Evolutionary conservation across 345 rosid genomes (phyloP).

Genomic region (Pugionium cornutum): DNA sequence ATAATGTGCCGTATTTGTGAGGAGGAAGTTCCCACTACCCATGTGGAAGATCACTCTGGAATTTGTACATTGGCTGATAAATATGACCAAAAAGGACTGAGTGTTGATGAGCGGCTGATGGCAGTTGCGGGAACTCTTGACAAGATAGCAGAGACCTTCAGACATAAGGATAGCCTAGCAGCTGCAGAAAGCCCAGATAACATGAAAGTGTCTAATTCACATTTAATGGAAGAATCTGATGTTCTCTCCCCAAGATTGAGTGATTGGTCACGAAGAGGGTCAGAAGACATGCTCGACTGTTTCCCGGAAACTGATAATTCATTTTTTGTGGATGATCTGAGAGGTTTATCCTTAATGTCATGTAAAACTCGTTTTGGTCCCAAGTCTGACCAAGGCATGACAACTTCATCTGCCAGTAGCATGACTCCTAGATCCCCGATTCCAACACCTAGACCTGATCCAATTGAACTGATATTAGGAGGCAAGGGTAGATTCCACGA

Average conservation of each 20-base stretch:
- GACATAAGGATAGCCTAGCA: conserved; percentile 72
- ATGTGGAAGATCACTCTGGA: conserved; percentile 95
- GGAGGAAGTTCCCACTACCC: conserved; percentile 89
- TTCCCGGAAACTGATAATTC: conserved; percentile 86
- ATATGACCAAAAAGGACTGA: conserved; percentile 82
- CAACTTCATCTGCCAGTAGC: conserved; percentile 98
- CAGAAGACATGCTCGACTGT: conserved; percentile 99
- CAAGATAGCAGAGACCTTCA: conserved; percentile 73
- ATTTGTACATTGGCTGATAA: conserved; percentile 95
- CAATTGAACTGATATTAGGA: conserved; percentile 74
- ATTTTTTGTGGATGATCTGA: conserved; percentile 81
- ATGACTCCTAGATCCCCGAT: conserved; percentile 98
- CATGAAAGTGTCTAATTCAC: conserved; percentile 85
- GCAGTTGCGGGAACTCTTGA: conserved; percentile 90
- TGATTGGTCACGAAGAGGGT: conserved; percentile 96
- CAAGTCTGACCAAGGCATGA: conserved; percentile 97
- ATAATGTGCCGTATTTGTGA: conserved; percentile 98
- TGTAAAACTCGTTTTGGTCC: conserved; percentile 96
- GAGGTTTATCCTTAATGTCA: conserved; percentile 88
- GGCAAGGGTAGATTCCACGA: conserved; percentile 85
- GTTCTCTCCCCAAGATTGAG: conserved; percentile 88
- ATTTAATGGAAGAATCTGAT: conserved; percentile 87
- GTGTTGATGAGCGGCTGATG: conserved; percentile 82
- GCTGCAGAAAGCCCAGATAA: conserved; percentile 83
- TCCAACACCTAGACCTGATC: conserved; percentile 90